Conservation (phyloP, 108 stramenopile species). For the Skeletonema costatum region DNA sequence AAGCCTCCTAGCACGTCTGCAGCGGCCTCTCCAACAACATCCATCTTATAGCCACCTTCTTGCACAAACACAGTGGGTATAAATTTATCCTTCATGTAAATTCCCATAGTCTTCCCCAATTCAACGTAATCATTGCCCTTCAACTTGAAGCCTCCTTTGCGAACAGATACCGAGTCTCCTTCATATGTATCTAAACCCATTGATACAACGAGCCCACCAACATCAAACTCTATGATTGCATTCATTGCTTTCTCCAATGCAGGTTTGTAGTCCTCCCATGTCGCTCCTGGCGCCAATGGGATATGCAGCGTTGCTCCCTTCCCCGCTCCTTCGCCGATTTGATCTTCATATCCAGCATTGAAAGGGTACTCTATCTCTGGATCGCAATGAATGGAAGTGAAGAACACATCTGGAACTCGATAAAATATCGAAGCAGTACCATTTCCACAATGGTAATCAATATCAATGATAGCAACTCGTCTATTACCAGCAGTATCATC, state of each 20-base stretch:
- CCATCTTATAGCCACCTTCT: slow-evolving; percentile 87
- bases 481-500: slow-evolving; percentile 20
- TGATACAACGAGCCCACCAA: slow-evolving; percentile 63
- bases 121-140: slow-evolving; percentile 57
- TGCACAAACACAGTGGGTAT: slow-evolving; percentile 68
- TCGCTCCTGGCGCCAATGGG: slow-evolving; percentile 65
- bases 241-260: slow-evolving; percentile 58
- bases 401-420: slow-evolving; percentile 59
- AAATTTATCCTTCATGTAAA: slow-evolving; percentile 15
- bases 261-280: slow-evolving; percentile 63
- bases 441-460: slow-evolving; percentile 83
- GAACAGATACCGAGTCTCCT: slow-evolving; percentile 67
- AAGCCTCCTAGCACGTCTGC: slow-evolving; percentile 67
- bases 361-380: slow-evolving; percentile 85
- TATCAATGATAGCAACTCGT: slow-evolving; percentile 54
- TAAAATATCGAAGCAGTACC: slow-evolving; percentile 83
- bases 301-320: slow-evolving; percentile 62
- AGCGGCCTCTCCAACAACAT: slow-evolving; percentile 68
- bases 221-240: slow-evolving; percentile 51
- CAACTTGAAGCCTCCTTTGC: slow-evolving; percentile 71
- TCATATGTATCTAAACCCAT: slow-evolving; percentile 81
- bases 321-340: slow-evolving; percentile 61
- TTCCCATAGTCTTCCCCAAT: slow-evolving; percentile 63
- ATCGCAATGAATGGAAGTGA: slow-evolving; percentile 80
- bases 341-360: slow-evolving; percentile 78